These are phyloP conservation scores for Saccharomycopsis sp. DNA, from an alignment of 805 yeast genomes.

Conservation along the genomic window DNA sequence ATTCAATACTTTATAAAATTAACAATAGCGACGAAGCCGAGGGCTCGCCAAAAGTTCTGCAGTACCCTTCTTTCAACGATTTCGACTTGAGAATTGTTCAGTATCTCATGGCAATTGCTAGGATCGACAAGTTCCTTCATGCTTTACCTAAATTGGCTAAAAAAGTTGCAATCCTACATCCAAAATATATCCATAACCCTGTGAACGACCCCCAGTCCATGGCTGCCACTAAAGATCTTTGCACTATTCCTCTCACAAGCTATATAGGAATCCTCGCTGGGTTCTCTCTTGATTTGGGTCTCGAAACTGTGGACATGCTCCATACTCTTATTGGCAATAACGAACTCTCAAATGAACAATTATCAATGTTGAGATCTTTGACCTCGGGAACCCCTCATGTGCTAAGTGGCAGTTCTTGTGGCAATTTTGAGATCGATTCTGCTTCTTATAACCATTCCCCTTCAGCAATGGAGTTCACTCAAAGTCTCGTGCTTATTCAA, in stretches of 20 bases:
- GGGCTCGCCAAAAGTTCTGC: no score
- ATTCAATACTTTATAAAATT: no score
- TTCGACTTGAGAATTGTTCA: conserved; percentile 16
- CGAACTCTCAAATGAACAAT: conserved; percentile 9
- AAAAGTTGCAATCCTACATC: conserved; percentile 16
- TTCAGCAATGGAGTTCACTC: conserved; percentile 3
- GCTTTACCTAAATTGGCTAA: conserved; percentile 15
- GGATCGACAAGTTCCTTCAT: conserved; percentile 14
- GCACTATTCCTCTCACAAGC: conserved; percentile 13
- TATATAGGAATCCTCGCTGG: conserved; percentile 14
- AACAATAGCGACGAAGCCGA: no score
- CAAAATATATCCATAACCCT: conserved; percentile 9
- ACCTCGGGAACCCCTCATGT: not conserved
- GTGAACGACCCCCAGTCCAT: not conserved
- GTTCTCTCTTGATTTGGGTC: conserved; percentile 13
- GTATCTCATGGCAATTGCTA: conserved; percentile 13
- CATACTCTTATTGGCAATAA: conserved; percentile 8
- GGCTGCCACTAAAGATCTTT: not conserved
- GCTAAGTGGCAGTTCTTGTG: not conserved
- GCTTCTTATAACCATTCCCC: conserved; percentile 1
- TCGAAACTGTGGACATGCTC: conserved; percentile 11
- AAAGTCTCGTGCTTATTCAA: conserved; percentile 12
- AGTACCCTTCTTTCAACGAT: conserved; percentile 11
- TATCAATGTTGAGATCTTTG: conserved; percentile 3
- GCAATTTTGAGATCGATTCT: conserved; percentile 11